These are phyloP conservation scores for Pyrenula aspistea DNA, from an alignment of 495 filamentous ascomycete genomes.

Conservation along the genomic window DNA sequence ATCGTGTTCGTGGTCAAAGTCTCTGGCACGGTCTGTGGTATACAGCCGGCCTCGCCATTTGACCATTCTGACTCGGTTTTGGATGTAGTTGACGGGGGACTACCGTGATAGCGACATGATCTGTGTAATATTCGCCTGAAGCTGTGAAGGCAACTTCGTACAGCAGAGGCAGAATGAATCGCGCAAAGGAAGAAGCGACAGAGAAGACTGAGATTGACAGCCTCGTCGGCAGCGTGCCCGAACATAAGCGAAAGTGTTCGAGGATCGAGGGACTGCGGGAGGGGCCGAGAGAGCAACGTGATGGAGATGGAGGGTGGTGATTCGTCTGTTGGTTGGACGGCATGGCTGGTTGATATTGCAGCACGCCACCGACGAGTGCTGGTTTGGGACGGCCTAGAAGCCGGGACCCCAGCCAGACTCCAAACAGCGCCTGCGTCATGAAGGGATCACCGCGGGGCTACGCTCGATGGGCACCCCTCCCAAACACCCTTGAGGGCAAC, in stretches of 20 bases:
- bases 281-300: neutral
- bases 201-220: too few relatives aligned
- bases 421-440: too few relatives aligned
- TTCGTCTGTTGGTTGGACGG: neutral
- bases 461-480: too few relatives aligned
- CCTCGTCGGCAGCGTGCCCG: neutral
- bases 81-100: too few relatives aligned
- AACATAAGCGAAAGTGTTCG: neutral
- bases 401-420: too few relatives aligned
- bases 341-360: neutral
- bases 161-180: too few relatives aligned
- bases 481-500: too few relatives aligned
- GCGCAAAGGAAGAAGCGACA: too few relatives aligned
- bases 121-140: too few relatives aligned
- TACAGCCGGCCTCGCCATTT: conserved; percentile 29
- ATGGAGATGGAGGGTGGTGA: neutral
- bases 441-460: too few relatives aligned
- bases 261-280: neutral
- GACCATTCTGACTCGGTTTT: conserved; percentile 15
- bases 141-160: too few relatives aligned
- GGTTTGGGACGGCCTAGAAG: neutral
- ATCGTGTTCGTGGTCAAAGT: conserved; percentile 39
- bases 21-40: conserved; percentile 35
- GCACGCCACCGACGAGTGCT: neutral
- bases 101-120: too few relatives aligned